Evolutionary conservation across 805 yeast genomes (phyloP), one percentile per base, ranked within the genome.

Genomic region (Starmerella scarabaei): DNA sequence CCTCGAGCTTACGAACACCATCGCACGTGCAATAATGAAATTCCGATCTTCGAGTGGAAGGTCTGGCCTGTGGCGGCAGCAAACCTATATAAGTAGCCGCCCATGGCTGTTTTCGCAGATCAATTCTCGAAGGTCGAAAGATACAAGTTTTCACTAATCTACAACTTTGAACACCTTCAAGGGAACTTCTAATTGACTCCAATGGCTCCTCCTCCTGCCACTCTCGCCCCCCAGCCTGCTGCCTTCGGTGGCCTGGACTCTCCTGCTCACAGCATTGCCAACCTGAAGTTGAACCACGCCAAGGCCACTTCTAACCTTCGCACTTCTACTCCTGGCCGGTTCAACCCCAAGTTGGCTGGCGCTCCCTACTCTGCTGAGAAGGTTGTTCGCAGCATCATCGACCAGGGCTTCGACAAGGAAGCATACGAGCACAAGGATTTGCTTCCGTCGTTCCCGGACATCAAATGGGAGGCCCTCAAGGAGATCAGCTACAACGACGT

Each of bases 381-480:
- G 12, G 44, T 44, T 4, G 18, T 27, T 19, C 21, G 37, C 16
- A n/a, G 27, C 3, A 23, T 17, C 15, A 12, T 35, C n/a, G 36
- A 43, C 11, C 21, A 34, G 21, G 31, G 21, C n/a, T 38, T 38
- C 20, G 43, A 43, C n/a, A 36, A 30, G 19, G 21, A 36, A 8
- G 37, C 23, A 3, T 59, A 59, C 47, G 53, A 55, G 42, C 50
- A 30, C 46, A 52, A 53, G 36, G 33, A 52, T 37, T 48, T 59
- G 32, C 53, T 44, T 5, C 61, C 63, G 4, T 36, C 42, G 4
- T 59, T 51, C 46, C 62, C 63, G 9, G 61, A 59, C 24, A 12
- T 56, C 33, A 48, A 53, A 26, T 58, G 59, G 57, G 53, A 36
- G 1, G 52, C 59, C 1, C 45, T 59, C 4, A 54, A 47, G 31